Conservation (phyloP, 257 asterid species). For the Anisodus tanguticus region DNA sequence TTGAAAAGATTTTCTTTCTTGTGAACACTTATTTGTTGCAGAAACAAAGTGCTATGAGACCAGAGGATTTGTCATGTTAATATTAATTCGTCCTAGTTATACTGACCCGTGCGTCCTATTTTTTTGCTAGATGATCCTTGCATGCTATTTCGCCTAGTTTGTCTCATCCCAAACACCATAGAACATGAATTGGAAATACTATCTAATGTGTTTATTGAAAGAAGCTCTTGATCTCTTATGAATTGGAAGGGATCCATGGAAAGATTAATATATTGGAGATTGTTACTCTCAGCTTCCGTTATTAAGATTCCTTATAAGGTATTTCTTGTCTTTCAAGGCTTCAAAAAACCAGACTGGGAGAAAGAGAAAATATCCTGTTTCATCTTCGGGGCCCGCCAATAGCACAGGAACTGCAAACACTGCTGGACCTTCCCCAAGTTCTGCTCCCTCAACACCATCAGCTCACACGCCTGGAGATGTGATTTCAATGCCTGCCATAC, state of each 20-base stretch:
- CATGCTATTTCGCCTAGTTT: slow-evolving; percentile 20
- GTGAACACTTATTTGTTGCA: not conserved
- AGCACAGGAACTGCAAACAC: slow-evolving; percentile 99
- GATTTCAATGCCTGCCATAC: slow-evolving; percentile 83
- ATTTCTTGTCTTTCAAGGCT: slow-evolving; percentile 63
- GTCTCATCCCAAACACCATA: slow-evolving; percentile 12
- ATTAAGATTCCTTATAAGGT: slow-evolving; percentile 48
- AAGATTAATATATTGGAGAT: not conserved
- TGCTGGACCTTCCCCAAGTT: slow-evolving; percentile 98
- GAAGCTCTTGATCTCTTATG: slow-evolving; percentile 1
- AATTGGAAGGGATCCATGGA: not conserved
- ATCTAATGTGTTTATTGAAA: slow-evolving; percentile 16
- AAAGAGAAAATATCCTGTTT: slow-evolving; percentile 85
- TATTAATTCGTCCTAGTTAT: slow-evolving; percentile 3
- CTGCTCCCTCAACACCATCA: slow-evolving; percentile 99
- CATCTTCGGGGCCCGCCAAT: slow-evolving; percentile 97
- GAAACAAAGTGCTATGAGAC: not conserved
- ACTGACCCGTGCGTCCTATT: not conserved
- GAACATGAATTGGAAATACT: not conserved
- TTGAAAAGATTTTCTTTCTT: not conserved
- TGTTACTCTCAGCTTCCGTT: slow-evolving; percentile 16
- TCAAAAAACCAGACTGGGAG: slow-evolving; percentile 92
- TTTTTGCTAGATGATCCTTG: slow-evolving; percentile 11
- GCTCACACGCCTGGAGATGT: slow-evolving; percentile 97
- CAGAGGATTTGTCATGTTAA: slow-evolving; percentile 17